A percentile compares a stretch with the other conserved stretches of the same genome.
Evolutionary conservation across 345 rosid species (phyloP).

Genomic region (Eucalyptus rudis): DNA sequence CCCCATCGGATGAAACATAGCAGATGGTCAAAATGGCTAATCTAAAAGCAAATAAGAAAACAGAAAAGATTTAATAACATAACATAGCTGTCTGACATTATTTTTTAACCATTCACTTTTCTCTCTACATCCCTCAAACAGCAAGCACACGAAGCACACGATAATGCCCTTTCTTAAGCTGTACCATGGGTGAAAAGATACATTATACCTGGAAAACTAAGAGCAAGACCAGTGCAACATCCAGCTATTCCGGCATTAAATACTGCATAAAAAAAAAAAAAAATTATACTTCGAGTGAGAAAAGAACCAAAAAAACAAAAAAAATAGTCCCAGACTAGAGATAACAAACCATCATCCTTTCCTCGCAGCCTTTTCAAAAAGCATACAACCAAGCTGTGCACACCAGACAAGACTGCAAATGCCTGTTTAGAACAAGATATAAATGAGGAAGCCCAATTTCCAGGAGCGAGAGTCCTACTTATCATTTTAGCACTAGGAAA

Average conservation of each 20-base stretch:
- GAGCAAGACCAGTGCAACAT: constrained; percentile 82
- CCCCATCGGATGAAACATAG: not conserved
- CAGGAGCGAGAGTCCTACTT: not conserved
- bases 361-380: constrained; percentile 66
- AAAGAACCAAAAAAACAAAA: not conserved
- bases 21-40: not conserved
- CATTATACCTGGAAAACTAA: constrained; percentile 67
- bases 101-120: not conserved
- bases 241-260: constrained; percentile 90
- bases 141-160: not conserved
- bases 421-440: constrained; percentile 18
- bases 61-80: not conserved
- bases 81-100: not conserved
- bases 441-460: not conserved
- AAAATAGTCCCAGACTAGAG: not conserved
- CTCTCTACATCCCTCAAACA: not conserved
- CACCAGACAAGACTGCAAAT: constrained; percentile 60
- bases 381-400: constrained; percentile 70
- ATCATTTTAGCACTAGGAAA: not conserved
- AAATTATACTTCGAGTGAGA: not conserved
- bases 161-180: not conserved
- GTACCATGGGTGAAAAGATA: not conserved
- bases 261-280: constrained; percentile 26
- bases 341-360: constrained; percentile 70
- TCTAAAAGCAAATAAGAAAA: not conserved